These are phyloP conservation scores for Candida sonorensis DNA, from an alignment of 805 yeast species.

Conservation along the genomic window DNA sequence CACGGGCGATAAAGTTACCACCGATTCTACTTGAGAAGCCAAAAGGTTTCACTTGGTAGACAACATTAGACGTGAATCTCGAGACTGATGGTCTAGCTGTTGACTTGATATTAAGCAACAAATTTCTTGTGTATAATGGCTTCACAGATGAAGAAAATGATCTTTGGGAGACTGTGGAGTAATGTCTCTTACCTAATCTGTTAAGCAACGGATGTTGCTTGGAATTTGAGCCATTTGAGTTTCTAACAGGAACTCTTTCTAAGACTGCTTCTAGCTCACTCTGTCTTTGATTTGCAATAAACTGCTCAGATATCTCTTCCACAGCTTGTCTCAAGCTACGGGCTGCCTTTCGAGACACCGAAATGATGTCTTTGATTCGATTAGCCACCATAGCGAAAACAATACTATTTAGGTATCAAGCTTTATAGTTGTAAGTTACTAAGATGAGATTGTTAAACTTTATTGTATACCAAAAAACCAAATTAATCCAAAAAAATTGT, in stretches of 20 bases:
- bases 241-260: constrained; percentile 35
- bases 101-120: too few relatives aligned
- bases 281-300: constrained; percentile 19
- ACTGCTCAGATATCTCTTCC: constrained; percentile 38
- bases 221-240: constrained; percentile 12
- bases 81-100: constrained; percentile 10
- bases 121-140: too few relatives aligned
- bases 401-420: too few relatives aligned
- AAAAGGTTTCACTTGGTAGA: constrained; percentile 24
- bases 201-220: constrained; percentile 16
- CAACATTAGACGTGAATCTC: constrained; percentile 12
- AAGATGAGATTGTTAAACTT: too few relatives aligned
- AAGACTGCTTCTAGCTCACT: constrained; percentile 26
- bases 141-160: constrained; percentile 10
- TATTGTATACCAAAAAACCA: too few relatives aligned
- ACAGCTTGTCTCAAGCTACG: constrained; percentile 40
- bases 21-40: constrained; percentile 17
- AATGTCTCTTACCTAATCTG: constrained; percentile 17
- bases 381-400: constrained; percentile 30
- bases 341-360: constrained; percentile 39
- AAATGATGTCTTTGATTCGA: constrained; percentile 36
- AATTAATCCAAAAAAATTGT: too few relatives aligned
- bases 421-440: too few relatives aligned
- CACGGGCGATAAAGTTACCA: constrained; percentile 9
- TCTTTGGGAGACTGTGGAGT: constrained; percentile 18